phyloP scores from a whole-genome alignment of 495 filamentous ascomycete genomes.

The Copromyces sp. region DNA sequence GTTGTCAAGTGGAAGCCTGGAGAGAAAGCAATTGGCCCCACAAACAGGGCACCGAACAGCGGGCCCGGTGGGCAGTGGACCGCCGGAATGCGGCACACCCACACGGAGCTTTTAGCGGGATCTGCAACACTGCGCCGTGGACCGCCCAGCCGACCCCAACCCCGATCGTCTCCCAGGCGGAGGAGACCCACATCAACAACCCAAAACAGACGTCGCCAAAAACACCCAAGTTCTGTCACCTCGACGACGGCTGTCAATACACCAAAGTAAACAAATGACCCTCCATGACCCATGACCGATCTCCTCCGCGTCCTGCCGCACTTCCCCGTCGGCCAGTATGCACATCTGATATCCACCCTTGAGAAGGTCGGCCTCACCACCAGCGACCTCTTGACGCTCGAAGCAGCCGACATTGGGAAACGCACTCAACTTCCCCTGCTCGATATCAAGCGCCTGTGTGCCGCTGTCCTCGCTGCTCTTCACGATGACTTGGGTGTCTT shows the following conservation, averaged over 20 bases:
- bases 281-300: conserved; percentile 61
- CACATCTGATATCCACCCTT: conserved; percentile 67
- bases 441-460: conserved; percentile 61
- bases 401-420: conserved; percentile 74
- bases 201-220: background rate
- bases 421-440: conserved; percentile 72
- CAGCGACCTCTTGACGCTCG: conserved; percentile 77
- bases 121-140: background rate
- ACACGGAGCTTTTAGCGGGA: background rate
- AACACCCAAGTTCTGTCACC: background rate
- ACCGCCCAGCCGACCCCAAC: background rate
- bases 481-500: conserved; percentile 51
- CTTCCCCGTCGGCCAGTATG: conserved; percentile 59
- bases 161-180: background rate
- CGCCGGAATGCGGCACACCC: background rate
- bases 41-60: background rate
- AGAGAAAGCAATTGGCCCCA: background rate
- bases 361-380: conserved; percentile 66
- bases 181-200: background rate
- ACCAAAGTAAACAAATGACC: background rate
- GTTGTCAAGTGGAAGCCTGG: background rate
- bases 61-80: background rate
- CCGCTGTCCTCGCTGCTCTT: conserved; percentile 52
- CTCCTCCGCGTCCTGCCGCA: conserved; percentile 71
- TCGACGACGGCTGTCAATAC: background rate